These are phyloP conservation scores for Platismatia glauca DNA, from an alignment of 495 filamentous ascomycete genomes.

Conservation along the genomic window DNA sequence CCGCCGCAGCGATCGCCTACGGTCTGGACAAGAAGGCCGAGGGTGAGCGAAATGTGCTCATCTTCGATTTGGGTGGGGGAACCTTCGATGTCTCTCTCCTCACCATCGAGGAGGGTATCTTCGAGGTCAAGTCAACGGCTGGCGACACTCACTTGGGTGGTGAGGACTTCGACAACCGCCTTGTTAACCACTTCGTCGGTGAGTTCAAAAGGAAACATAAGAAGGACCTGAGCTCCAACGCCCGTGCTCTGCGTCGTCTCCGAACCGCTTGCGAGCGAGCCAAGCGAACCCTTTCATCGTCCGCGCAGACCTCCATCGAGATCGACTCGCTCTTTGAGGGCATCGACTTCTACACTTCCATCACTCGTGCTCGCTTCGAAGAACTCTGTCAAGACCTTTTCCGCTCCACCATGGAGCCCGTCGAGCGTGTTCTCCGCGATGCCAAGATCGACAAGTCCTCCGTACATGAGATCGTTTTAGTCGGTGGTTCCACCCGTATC, in stretches of 20 bases:
- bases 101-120: conserved; percentile 98
- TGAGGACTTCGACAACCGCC: conserved; percentile 97
- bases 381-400: conserved; percentile 97
- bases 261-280: conserved; percentile 98
- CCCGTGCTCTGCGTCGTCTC: conserved; percentile 95
- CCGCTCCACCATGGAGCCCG: conserved; percentile 90
- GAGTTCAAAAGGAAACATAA: conserved; percentile 91
- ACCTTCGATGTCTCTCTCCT: conserved; percentile 99
- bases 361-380: conserved; percentile 99
- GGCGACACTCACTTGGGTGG: conserved; percentile 99
- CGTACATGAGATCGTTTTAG: conserved; percentile 96
- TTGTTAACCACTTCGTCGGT: conserved; percentile 90
- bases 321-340: conserved; percentile 98
- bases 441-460: conserved; percentile 87
- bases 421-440: conserved; percentile 97
- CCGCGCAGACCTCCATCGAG: conserved; percentile 95
- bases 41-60: conserved; percentile 97
- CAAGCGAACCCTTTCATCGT: conserved; percentile 95
- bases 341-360: conserved; percentile 96
- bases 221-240: conserved; percentile 68
- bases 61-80: conserved; percentile 99
- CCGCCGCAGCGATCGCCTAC: conserved; percentile 93
- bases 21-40: conserved; percentile 93
- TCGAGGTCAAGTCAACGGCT: conserved; percentile 97
- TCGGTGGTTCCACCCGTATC: conserved; percentile 98